Evolutionary conservation across 2,329 filamentous ascomycete genomes (phyloP).

Genomic region (Aspergillus fructus): DNA sequence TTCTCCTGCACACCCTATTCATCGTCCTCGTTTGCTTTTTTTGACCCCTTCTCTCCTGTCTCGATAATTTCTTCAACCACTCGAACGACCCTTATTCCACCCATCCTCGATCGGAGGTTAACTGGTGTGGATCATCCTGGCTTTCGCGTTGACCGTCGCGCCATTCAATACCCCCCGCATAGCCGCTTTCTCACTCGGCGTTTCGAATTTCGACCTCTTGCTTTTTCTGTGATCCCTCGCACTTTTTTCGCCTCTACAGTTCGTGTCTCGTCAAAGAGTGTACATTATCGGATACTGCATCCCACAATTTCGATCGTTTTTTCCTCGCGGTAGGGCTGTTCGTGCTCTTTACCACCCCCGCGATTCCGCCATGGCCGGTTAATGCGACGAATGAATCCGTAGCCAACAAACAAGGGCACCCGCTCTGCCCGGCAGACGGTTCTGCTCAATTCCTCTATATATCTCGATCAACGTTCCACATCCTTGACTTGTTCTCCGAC

Average conservation of each 20-base stretch:
- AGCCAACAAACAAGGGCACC: conserved; percentile 40
- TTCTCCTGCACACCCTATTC: background rate
- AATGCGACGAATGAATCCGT: conserved; percentile 42
- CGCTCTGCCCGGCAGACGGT: conserved; percentile 47
- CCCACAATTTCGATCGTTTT: conserved; percentile 5
- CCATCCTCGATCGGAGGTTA: conserved; percentile 19
- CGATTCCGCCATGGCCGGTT: conserved; percentile 38
- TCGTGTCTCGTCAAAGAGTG: background rate
- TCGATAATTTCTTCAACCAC: background rate
- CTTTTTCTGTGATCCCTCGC: conserved; percentile 17
- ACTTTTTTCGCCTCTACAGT: background rate
- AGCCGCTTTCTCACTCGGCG: conserved; percentile 19
- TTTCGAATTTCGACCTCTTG: conserved; percentile 10
- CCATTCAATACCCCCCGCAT: conserved; percentile 24
- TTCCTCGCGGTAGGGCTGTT: conserved; percentile 22
- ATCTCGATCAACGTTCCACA: conserved; percentile 8
- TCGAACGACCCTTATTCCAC: background rate
- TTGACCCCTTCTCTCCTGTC: background rate
- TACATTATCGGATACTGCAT: background rate
- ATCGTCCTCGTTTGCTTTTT: background rate
- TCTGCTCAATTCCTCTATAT: conserved; percentile 28
- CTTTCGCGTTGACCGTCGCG: conserved; percentile 26
- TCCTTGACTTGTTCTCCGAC: conserved; percentile 5
- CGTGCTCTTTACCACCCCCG: conserved; percentile 14
- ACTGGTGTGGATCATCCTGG: conserved; percentile 28